Base-by-base conservation (phyloP, 2,329 filamentous ascomycete genomes). In the Pseudopyrenochaeta lycopersici region DNA sequence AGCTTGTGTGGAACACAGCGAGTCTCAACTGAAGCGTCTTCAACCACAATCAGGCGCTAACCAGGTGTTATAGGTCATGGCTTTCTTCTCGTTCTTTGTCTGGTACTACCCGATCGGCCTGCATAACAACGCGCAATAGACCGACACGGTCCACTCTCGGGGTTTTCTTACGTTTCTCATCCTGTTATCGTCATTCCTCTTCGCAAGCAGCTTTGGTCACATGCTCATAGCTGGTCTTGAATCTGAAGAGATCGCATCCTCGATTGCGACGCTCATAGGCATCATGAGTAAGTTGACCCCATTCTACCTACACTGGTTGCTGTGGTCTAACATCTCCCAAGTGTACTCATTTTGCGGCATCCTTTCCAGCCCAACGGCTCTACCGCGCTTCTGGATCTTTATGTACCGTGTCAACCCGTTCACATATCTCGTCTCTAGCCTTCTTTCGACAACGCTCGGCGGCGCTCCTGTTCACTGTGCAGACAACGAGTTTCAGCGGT, bases 301-400 rank as follows among this genome's bases (percentile, higher is more conserved):
- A n/a, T n/a, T n/a, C n/a, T n/a, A n/a, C n/a, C n/a, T n/a, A n/a
- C n/a, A n/a, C n/a, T n/a, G n/a, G n/a, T n/a, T n/a, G n/a, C n/a
- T n/a, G n/a, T n/a, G n/a, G n/a, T n/a, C 23, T 27, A 27, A 27
- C 23, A 9, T 5, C 4, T 27, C 23, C 4, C 23, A 5, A 27
- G 78, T 60, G 72, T 68, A 70, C n/a, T 56, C 67, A 3, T 71
- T 70, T 46, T 66, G 78, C 53, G 81, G 88, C 64, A 88, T 91
- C 4, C 77, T 91, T 39, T 84, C 88, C 50, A 74, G 81, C 0
- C 84, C 86, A 0, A 55, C 71, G 1, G 79, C 80, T 0, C 78
- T 92, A 1, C 89, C 89, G 0, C 80, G 84, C 0, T 92, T 92
- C 78, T 92, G 90, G 90, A 87, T 86, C 60, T 92, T 90, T 77